A percentile compares a stretch with the other conserved stretches of the same genome.
These are phyloP conservation scores for Meyerozyma sp. DNA, from an alignment of 1,139 yeast genomes.

Conservation along the genomic window DNA sequence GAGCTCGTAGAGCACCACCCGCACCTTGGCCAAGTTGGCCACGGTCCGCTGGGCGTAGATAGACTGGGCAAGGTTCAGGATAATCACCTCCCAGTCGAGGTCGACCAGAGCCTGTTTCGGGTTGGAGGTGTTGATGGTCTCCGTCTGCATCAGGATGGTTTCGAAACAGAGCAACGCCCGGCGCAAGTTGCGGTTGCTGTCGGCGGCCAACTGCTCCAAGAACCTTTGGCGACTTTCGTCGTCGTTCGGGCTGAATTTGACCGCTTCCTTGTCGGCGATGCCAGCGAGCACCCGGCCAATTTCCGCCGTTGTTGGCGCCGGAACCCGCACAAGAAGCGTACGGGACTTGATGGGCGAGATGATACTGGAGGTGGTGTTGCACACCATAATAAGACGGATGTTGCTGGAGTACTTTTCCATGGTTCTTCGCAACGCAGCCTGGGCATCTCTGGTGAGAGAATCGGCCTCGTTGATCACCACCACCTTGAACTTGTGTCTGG, in stretches of 20 bases:
- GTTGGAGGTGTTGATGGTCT: constrained; percentile 36
- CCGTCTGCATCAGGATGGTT: constrained; percentile 75
- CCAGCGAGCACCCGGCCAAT: constrained; percentile 47
- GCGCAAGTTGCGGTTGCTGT: constrained; percentile 69
- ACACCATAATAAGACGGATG: constrained; percentile 75
- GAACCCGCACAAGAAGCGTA: constrained; percentile 77
- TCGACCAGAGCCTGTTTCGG: constrained; percentile 29
- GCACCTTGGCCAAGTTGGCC: constrained; percentile 63
- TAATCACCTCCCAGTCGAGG: constrained; percentile 88
- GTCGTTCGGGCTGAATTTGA: constrained; percentile 34
- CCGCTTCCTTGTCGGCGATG: constrained; percentile 55
- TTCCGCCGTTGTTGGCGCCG: constrained; percentile 69
- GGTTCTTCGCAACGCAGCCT: constrained; percentile 93
- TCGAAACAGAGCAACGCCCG: constrained; percentile 76
- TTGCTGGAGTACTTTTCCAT: constrained; percentile 95
- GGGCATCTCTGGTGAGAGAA: constrained; percentile 88
- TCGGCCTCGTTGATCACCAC: constrained; percentile 96
- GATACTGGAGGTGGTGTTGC: constrained; percentile 86
- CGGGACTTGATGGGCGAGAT: constrained; percentile 94
- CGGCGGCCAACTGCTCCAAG: constrained; percentile 47
- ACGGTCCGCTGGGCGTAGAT: constrained; percentile 62
- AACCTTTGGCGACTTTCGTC: constrained; percentile 34
- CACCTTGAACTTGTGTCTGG: constrained; percentile 76
- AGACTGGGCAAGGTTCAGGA: constrained; percentile 56
- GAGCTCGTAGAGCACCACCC: constrained; percentile 77